Conservation (phyloP, 306 rosid genomes). For the Pyrus bretschneideri region DNA sequence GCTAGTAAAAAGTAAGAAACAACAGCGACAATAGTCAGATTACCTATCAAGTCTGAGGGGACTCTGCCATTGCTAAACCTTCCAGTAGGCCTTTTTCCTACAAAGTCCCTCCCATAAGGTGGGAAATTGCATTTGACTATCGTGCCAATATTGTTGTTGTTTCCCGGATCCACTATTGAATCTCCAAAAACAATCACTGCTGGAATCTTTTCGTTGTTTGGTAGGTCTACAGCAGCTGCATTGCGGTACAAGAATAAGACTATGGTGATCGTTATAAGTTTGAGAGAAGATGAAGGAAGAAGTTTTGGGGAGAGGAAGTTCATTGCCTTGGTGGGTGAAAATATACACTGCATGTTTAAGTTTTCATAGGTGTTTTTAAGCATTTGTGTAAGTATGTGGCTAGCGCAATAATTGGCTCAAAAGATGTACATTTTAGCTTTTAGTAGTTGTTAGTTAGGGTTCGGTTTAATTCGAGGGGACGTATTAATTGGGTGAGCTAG, state of each 20-base stretch:
- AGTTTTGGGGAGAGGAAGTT: neutral
- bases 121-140: constrained; percentile 45
- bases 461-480: too few species aligned
- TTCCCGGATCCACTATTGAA: constrained; percentile 66
- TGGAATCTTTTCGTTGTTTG: constrained; percentile 39
- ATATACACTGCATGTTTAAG: neutral
- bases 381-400: neutral
- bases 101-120: constrained; percentile 65
- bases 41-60: constrained; percentile 52
- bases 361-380: neutral
- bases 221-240: constrained; percentile 10
- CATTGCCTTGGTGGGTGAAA: neutral
- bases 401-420: neutral
- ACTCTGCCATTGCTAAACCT: constrained; percentile 62
- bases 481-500: too few species aligned
- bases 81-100: constrained; percentile 46
- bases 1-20: neutral
- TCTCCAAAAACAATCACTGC: constrained; percentile 70
- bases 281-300: neutral
- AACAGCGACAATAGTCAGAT: neutral
- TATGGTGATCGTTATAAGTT: constrained; percentile 1
- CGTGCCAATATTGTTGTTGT: constrained; percentile 53
- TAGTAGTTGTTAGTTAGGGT: constrained; percentile 2
- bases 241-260: neutral
- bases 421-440: neutral